Conservation (phyloP, 2,329 filamentous ascomycete genomes). For the Curvularia sp. region DNA sequence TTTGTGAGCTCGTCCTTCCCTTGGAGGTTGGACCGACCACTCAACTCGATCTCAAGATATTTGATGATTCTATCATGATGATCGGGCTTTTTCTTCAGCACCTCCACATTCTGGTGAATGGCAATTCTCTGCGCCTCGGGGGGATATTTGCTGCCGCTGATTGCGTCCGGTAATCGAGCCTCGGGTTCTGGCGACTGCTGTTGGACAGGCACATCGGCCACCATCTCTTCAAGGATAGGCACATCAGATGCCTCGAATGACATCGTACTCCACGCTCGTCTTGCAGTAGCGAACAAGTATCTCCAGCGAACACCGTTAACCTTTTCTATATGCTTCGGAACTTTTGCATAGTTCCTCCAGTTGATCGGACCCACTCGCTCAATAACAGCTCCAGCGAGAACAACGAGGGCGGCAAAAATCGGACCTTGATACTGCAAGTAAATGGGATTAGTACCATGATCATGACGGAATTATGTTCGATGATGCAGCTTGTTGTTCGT, state of each 20-base stretch:
- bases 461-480: background rate
- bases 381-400: background rate
- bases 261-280: conserved; percentile 27
- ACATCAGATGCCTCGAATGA: conserved; percentile 14
- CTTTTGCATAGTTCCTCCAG: background rate
- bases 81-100: background rate
- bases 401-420: conserved; percentile 21
- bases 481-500: background rate
- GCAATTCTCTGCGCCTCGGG: conserved; percentile 8
- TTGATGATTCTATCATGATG: background rate
- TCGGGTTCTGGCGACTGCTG: background rate
- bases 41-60: conserved; percentile 7
- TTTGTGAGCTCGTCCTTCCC: background rate
- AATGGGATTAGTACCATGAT: background rate
- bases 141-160: background rate
- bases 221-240: conserved; percentile 1
- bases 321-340: conserved; percentile 1
- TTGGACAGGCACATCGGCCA: background rate
- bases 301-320: conserved; percentile 16
- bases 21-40: background rate
- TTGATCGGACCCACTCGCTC: background rate
- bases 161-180: background rate
- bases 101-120: conserved; percentile 6
- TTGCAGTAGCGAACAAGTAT: conserved; percentile 31
- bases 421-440: conserved; percentile 24